Evolutionary conservation across 2,329 filamentous ascomycete species (phyloP).

Genomic region (Capronia americana): DNA sequence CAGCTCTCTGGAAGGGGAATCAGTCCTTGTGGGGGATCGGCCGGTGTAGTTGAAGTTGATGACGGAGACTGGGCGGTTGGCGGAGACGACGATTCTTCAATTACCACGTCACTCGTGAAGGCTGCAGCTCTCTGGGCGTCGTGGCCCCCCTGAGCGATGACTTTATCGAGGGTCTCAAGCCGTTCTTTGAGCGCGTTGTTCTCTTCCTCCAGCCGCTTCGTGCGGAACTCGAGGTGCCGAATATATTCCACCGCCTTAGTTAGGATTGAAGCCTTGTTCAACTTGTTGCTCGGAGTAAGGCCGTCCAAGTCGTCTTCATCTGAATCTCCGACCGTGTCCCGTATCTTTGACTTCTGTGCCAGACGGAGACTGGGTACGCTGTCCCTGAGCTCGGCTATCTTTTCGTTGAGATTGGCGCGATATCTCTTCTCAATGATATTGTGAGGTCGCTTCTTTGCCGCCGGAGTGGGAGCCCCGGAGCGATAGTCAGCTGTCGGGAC

Average conservation of each 20-base stretch:
- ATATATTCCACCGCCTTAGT: conserved; percentile 98
- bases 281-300: conserved; percentile 84
- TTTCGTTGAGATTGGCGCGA: conserved; percentile 94
- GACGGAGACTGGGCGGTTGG: conserved; percentile 11
- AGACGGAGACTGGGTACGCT: conserved; percentile 89
- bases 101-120: conserved; percentile 40
- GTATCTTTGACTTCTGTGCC: conserved; percentile 71
- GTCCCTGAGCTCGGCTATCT: conserved; percentile 89
- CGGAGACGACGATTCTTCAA: conserved; percentile 31
- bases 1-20: conserved; percentile 53
- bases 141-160: conserved; percentile 54
- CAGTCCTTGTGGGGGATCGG: conserved; percentile 49
- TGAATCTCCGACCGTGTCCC: conserved; percentile 64
- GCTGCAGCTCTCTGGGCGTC: conserved; percentile 38
- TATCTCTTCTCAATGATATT: conserved; percentile 99
- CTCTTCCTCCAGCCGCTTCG: conserved; percentile 80
- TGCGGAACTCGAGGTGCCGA: conserved; percentile 87
- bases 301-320: conserved; percentile 83
- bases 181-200: conserved; percentile 79
- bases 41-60: conserved; percentile 57
- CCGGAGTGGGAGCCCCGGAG: conserved; percentile 61
- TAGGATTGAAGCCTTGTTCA: conserved; percentile 96
- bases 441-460: conserved; percentile 88
- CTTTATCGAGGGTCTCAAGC: conserved; percentile 78
- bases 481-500: conserved; percentile 65